phyloP scores from a whole-genome alignment of 257 asterid species.

The Sherardia arvensis region DNA sequence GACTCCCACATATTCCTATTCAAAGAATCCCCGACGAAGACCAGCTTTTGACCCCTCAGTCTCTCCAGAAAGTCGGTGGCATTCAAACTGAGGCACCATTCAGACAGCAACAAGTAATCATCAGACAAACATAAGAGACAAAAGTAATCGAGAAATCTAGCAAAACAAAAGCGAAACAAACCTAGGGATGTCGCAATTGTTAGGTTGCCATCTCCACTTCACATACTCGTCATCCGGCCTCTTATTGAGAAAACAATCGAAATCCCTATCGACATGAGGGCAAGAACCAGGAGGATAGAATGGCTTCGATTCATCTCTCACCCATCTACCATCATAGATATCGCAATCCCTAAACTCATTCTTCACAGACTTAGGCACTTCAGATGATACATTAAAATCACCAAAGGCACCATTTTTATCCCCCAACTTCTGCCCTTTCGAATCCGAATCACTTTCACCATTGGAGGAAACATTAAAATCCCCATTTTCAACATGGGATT shows the following conservation, averaged over 20 bases:
- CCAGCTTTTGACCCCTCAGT: conserved; percentile 64
- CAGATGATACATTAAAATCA: too few species aligned
- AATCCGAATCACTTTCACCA: too few species aligned
- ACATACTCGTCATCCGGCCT: conserved; percentile 61
- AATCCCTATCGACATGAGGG: conserved; percentile 74
- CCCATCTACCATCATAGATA: conserved; percentile 82
- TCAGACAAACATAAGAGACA: neutral
- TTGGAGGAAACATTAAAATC: neutral
- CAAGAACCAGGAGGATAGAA: conserved; percentile 82
- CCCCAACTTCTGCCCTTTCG: too few species aligned
- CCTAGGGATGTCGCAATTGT: conserved; percentile 88
- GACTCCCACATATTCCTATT: conserved; percentile 99
- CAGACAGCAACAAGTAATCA: conserved; percentile 2
- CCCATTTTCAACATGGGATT: conserved; percentile 18
- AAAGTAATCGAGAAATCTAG: neutral
- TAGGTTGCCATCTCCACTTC: conserved; percentile 92
- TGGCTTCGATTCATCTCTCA: conserved; percentile 62
- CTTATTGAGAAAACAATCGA: conserved; percentile 71
- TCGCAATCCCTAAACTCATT: conserved; percentile 51
- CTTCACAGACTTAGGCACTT: neutral
- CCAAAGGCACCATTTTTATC: too few species aligned
- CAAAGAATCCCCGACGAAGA: conserved; percentile 84
- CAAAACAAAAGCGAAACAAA: conserved; percentile 9
- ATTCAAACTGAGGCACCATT: conserved; percentile 45
- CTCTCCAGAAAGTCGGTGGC: conserved; percentile 81